Base-by-base conservation (phyloP, 768 basidiomycete genomes). In the Collybia sordida region DNA sequence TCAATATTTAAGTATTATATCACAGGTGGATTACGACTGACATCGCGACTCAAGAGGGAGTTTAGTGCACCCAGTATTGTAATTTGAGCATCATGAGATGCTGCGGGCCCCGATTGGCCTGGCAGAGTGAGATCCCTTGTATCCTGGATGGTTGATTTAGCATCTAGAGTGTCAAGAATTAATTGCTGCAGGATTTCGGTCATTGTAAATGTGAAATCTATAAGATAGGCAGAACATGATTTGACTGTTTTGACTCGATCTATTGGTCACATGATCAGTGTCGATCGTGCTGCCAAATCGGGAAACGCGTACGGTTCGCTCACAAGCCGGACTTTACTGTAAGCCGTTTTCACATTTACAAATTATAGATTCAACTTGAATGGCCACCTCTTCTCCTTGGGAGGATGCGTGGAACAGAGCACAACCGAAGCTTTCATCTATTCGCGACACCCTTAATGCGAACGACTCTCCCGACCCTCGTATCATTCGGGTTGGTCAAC, bases 51-150 rank as follows among this genome's bases (percentile, higher is more conserved):
- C 14, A 80, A 72, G 47, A 99, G 77, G 23, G 93, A 96, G 71
- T 97, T 98, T 59, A 99, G 75, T 2, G 91, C 94, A 56, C 92
- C 93, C 41, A 95, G 85, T 58, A 98, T 81, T 45, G 75, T 74
- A 57, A 86, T 85, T 74, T 98, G 96, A 49, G 80, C 82, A 63
- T 93, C 91, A 65, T 84, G 81, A 44, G 82, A 76, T 6, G 74
- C 67, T 1, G 88, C 86, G 31, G 78, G 73, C 19, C 72, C 65
- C 21, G 71, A 65, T 59, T 84, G 73, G 12, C 83, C 88, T 11
- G 90, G 88, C 45, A 93, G 69, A 36, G 76, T 67, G 19, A 93
- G 77, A 25, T 73, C 62, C 54, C 91, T 76, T 4, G 91, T 86
- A 61, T 94, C 91, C 19, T 76, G 59, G 53, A 94, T 86, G 4